Evolutionary conservation across 306 rosid genomes (phyloP).

Genomic region (Herpetospermum pedunculosum): DNA sequence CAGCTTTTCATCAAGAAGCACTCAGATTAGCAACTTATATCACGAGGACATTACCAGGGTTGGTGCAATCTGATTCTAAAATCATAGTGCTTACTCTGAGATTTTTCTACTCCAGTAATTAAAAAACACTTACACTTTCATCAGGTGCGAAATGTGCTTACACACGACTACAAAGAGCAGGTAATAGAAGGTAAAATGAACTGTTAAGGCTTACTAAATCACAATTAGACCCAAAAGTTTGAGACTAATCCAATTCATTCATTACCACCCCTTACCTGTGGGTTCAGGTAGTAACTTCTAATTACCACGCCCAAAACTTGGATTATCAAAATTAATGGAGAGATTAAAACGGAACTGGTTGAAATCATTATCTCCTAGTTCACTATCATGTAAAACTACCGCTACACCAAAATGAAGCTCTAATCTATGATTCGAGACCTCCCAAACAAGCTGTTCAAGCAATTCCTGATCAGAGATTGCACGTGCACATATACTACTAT

Average conservation of each 20-base stretch:
- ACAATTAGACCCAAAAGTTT: neutral
- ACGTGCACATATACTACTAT: neutral
- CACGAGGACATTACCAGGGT: neutral
- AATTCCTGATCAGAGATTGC: neutral
- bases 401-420: slow-evolving; percentile 1
- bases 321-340: neutral
- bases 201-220: neutral
- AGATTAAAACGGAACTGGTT: neutral
- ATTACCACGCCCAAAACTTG: neutral
- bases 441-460: neutral
- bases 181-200: neutral
- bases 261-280: neutral
- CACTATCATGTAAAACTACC: neutral
- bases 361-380: neutral
- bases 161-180: neutral
- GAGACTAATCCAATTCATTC: neutral
- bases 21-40: neutral
- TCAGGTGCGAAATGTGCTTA: neutral
- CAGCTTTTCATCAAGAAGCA: neutral
- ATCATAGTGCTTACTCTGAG: neutral
- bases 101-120: neutral
- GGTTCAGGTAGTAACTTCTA: neutral
- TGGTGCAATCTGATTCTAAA: neutral
- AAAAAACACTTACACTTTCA: neutral
- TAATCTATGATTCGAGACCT: neutral